Conservation (phyloP, 2,329 filamentous ascomycete species). For the Aspergillus pseudonomiae region DNA sequence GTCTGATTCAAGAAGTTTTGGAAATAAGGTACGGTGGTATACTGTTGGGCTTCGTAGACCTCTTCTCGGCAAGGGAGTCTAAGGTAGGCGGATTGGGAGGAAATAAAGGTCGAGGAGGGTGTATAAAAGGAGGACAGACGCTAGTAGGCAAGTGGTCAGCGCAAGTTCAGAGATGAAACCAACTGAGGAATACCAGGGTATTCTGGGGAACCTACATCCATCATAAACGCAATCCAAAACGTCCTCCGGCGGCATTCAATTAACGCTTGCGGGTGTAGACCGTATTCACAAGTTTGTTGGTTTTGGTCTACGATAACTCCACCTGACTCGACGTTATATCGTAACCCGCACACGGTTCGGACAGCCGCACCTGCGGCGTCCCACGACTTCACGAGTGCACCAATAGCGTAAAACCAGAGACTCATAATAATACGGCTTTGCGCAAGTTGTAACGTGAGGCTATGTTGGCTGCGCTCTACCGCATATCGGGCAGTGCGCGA, state of each 20-base stretch:
- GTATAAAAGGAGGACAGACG: slow-evolving; percentile 64
- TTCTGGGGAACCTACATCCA: slow-evolving; percentile 57
- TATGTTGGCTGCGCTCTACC: slow-evolving; percentile 53
- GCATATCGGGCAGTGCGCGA: slow-evolving; percentile 62
- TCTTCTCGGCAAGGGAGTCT: slow-evolving; percentile 65
- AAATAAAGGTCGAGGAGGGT: slow-evolving; percentile 58
- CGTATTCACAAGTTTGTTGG: slow-evolving; percentile 56
- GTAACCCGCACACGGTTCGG: slow-evolving; percentile 61
- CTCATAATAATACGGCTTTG: slow-evolving; percentile 69
- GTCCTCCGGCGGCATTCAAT: slow-evolving; percentile 70
- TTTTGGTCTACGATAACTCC: slow-evolving; percentile 51
- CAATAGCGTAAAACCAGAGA: slow-evolving; percentile 66
- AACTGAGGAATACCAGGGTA: slow-evolving; percentile 5
- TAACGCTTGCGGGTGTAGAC: slow-evolving; percentile 60
- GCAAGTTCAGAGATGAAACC: slow-evolving; percentile 15
- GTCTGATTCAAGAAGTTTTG: slow-evolving; percentile 54
- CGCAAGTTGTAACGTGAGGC: slow-evolving; percentile 64
- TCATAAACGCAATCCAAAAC: slow-evolving; percentile 71
- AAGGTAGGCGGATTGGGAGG: slow-evolving; percentile 67
- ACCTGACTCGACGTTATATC: slow-evolving; percentile 65
- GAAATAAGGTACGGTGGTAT: slow-evolving; percentile 63
- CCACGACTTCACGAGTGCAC: slow-evolving; percentile 62
- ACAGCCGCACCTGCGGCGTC: slow-evolving; percentile 67
- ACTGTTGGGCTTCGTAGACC: slow-evolving; percentile 63
- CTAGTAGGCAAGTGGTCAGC: slow-evolving; percentile 32